phyloP scores from a whole-genome alignment of 2,329 filamentous ascomycete species.

The Allantophomopsis lycopodina region DNA sequence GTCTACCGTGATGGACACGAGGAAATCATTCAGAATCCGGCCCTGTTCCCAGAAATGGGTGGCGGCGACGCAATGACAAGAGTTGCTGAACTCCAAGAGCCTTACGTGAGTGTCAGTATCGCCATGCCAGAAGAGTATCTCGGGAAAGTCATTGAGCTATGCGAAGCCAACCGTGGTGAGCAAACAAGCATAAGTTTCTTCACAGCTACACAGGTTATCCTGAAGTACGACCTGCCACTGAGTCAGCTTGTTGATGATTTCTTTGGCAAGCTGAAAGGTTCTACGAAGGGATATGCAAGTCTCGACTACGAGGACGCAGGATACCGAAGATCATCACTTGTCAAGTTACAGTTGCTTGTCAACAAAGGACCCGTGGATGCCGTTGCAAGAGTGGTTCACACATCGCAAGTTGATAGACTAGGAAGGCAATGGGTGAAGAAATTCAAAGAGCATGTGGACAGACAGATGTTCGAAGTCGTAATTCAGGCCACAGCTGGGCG shows the following conservation, averaged over 20 bases:
- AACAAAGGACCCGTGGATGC: constrained; percentile 92
- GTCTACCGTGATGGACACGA: constrained; percentile 66
- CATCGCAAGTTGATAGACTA: constrained; percentile 65
- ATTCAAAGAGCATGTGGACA: constrained; percentile 92
- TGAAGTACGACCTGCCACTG: constrained; percentile 82
- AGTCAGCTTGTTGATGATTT: constrained; percentile 91
- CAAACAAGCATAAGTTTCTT: constrained; percentile 88
- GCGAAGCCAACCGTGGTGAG: constrained; percentile 75
- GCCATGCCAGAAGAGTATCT: constrained; percentile 91
- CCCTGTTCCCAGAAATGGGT: constrained; percentile 66
- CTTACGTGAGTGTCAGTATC: constrained; percentile 70
- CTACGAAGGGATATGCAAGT: constrained; percentile 88
- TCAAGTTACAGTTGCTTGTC: constrained; percentile 84
- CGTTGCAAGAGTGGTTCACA: constrained; percentile 79
- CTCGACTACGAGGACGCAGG: constrained; percentile 95
- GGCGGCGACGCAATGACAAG: constrained; percentile 28
- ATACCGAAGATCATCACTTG: constrained; percentile 66
- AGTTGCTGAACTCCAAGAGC: constrained; percentile 52
- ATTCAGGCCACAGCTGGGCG: constrained; percentile 84
- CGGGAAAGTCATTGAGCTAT: constrained; percentile 88
- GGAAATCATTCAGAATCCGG: constrained; percentile 70
- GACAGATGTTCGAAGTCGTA: constrained; percentile 94
- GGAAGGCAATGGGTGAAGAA: constrained; percentile 84
- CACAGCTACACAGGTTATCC: constrained; percentile 79
- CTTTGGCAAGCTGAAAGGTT: constrained; percentile 90